These are phyloP conservation scores for Dryadomyces sulphureus DNA, from an alignment of 2,329 filamentous ascomycete genomes.

Conservation along the genomic window DNA sequence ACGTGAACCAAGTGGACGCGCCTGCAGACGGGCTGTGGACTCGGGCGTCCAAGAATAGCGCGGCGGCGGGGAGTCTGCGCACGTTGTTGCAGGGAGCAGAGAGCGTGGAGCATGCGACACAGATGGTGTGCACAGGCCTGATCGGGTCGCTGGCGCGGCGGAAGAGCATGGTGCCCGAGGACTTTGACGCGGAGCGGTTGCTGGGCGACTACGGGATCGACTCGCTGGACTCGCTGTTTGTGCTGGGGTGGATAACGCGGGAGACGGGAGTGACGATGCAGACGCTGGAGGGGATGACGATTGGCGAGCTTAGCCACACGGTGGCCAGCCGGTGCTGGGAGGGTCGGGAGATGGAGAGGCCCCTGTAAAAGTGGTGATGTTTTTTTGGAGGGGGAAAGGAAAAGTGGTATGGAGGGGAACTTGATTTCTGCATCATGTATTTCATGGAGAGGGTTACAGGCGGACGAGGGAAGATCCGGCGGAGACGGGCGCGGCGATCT, in stretches of 20 bases:
- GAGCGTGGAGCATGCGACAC: slow-evolving; percentile 1
- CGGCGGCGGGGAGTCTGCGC: slow-evolving; percentile 2
- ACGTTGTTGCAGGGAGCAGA: slow-evolving; percentile 1
- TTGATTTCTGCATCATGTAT: background rate
- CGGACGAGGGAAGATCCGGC: no score
- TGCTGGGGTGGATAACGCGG: slow-evolving; percentile 12
- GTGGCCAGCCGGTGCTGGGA: slow-evolving; percentile 5
- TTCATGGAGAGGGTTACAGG: background rate
- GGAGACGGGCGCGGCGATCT: background rate
- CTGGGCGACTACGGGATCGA: slow-evolving; percentile 13
- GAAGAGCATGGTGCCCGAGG: slow-evolving; percentile 10
- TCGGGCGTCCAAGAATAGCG: background rate
- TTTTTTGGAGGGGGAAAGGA: background rate
- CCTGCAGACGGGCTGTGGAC: slow-evolving; percentile 14
- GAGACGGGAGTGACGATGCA: slow-evolving; percentile 11
- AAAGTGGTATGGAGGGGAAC: no score
- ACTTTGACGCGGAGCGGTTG: slow-evolving; percentile 8
- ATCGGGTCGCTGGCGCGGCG: slow-evolving; percentile 9
- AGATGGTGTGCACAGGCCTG: slow-evolving; percentile 4
- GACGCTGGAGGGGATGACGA: slow-evolving; percentile 10
- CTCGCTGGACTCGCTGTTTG: slow-evolving; percentile 12
- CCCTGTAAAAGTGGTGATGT: no score
- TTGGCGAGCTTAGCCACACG: slow-evolving; percentile 7
- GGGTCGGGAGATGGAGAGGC: background rate
- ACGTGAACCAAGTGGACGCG: slow-evolving; percentile 33